Percentiles rank a stretch among this genome's conserved stretches.
phyloP scores from a whole-genome alignment of 106 monocot species.

The Allium cepa region DNA sequence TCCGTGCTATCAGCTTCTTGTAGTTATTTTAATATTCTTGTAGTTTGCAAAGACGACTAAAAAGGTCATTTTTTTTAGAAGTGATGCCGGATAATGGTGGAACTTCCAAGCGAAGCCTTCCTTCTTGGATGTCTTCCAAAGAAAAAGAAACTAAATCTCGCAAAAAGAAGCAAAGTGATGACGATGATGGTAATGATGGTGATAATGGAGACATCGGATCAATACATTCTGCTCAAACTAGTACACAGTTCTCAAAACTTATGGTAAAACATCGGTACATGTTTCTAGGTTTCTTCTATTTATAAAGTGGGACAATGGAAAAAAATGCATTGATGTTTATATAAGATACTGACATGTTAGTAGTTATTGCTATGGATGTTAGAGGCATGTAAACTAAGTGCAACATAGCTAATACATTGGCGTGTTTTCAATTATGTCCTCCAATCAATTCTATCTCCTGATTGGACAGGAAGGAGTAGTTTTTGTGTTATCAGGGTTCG shows the following conservation, averaged over 20 bases:
- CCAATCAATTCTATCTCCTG: not conserved
- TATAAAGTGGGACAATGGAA: no score
- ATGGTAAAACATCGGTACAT: conserved; percentile 30
- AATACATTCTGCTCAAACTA: conserved; percentile 9
- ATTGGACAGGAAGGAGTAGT: conserved; percentile 73
- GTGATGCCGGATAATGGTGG: conserved; percentile 15
- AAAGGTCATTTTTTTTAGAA: no score
- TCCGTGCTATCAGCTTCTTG: no score
- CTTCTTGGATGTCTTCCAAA: conserved; percentile 52
- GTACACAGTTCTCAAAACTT: conserved; percentile 48
- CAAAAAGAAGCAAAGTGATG: conserved; percentile 30
- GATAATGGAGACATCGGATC: not conserved
- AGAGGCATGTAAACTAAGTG: no score
- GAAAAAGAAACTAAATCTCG: conserved; percentile 20
- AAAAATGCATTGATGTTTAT: not conserved
- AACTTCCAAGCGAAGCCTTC: conserved; percentile 41
- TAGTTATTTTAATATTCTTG: no score
- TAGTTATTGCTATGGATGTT: not conserved
- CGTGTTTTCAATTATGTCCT: no score
- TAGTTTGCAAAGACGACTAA: no score
- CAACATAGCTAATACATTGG: no score
- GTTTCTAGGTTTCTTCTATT: no score
- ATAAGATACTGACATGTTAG: not conserved
- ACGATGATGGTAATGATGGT: not conserved
- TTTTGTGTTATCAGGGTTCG: conserved; percentile 84